Base-by-base conservation (phyloP, 1,284 basidiomycete genomes). In the Trichosporon coremiiforme region DNA sequence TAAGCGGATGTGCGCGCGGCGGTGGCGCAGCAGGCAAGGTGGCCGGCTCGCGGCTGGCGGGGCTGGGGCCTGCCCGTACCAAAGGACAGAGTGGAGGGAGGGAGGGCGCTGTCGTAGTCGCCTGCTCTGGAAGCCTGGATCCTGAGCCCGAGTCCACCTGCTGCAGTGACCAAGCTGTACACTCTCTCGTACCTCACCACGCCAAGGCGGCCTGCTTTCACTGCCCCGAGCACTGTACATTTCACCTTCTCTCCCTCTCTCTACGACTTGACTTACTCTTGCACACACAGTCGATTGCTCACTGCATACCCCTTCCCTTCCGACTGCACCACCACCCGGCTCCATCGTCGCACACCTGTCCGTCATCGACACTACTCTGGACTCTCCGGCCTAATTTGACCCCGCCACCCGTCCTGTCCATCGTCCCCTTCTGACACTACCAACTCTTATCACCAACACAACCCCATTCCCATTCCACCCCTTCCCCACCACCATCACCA, bases 401-500 rank as follows among this genome's bases (percentile, higher is more conserved):
- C 55, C 55, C 55, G 55, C 55, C 55, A 60, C 55, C 55, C 55
- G 29, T 60, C 55, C 25, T 4, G 31, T 2, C 55, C 25, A 29
- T 60, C 55, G 25, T 31, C 29, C 55, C 29, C 25, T 31, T 29
- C 25, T 33, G 29, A 31, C 29, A 60, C 55, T 15, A 60, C 55
- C 31, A 15, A 17, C 25, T 31, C 25, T 25, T 25, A 60, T 31
- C 55, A 31, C 55, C 12, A 60, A 20, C 45, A 9, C 41, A 9
- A 68, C 68, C 41, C 13, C 22, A 20, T 13, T 45, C 15, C 50
- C 63, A 38, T 68, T 50, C 47, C 47, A 12, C 38, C 38, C 13
- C 9, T 25, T 25, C 25, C 25, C 25, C 25, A 25, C 25, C 25
- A 25, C 25, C 55, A 60, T 17, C 71, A 74, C 68, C 36, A 76